phyloP scores from a whole-genome alignment of 108 stramenopile species.

The Phaeodactylum tricornutum region DNA sequence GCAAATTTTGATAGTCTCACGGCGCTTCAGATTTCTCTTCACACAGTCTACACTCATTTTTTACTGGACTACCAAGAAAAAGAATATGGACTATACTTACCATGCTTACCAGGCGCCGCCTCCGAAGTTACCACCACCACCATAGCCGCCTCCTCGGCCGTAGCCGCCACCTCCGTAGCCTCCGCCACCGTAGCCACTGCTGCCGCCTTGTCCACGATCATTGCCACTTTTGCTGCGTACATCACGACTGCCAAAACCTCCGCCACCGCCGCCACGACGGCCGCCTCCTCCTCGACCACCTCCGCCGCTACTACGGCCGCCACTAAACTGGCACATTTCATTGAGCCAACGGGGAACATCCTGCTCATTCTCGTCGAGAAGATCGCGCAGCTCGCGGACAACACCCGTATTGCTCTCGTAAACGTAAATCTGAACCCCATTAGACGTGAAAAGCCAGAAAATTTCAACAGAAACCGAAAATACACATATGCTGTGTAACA shows the following conservation, averaged over 20 bases:
- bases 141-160: conserved; percentile 19
- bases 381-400: conserved; percentile 61
- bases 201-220: conserved; percentile 17
- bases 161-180: conserved; percentile 28
- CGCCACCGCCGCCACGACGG: conserved; percentile 27
- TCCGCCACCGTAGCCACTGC: conserved; percentile 34
- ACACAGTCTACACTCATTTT: too few relatives aligned
- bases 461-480: too few relatives aligned
- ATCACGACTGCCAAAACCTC: conserved; percentile 18
- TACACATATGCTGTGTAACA: too few relatives aligned
- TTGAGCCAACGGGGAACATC: conserved; percentile 74
- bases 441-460: too few relatives aligned
- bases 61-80: too few relatives aligned
- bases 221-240: conserved; percentile 9
- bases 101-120: too few relatives aligned
- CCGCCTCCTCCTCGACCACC: conserved; percentile 51
- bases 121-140: too few relatives aligned
- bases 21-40: too few relatives aligned
- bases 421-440: too few relatives aligned
- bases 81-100: too few relatives aligned
- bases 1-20: too few relatives aligned
- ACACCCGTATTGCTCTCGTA: conserved; percentile 82
- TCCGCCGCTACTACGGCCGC: conserved; percentile 43
- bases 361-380: conserved; percentile 83
- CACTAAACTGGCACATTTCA: conserved; percentile 55